Evolutionary conservation across 164 flowering plant genomes (phyloP).

Genomic region (Brasenia schreberi): DNA sequence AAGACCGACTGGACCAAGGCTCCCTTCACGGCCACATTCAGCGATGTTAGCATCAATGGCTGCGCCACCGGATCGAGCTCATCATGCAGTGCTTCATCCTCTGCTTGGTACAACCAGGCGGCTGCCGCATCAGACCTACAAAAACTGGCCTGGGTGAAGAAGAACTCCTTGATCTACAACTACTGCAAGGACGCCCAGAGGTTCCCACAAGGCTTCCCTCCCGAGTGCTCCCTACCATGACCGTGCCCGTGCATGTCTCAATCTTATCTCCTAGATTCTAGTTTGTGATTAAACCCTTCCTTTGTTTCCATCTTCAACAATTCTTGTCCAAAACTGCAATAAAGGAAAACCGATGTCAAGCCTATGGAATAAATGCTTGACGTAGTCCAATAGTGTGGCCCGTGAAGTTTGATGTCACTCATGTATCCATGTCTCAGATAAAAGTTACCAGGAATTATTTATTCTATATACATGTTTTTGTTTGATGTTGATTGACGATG

Average conservation of each 20-base stretch:
- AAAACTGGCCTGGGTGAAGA: not conserved
- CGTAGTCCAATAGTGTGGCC: too few species aligned
- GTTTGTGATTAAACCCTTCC: not conserved
- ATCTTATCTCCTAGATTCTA: not conserved
- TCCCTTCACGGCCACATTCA: constrained; percentile 29
- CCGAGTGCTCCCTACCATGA: not conserved
- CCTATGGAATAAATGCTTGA: not conserved
- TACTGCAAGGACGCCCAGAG: not conserved
- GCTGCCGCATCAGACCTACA: not conserved
- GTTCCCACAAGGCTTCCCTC: not conserved
- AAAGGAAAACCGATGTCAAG: too few species aligned
- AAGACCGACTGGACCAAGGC: constrained; percentile 19
- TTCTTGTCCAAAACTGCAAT: not conserved
- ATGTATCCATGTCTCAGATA: too few species aligned
- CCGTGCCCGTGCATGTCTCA: not conserved
- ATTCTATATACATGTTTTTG: too few species aligned
- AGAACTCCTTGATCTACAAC: not conserved
- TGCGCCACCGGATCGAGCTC: constrained; percentile 5
- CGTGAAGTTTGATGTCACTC: too few species aligned
- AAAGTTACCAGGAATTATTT: too few species aligned
- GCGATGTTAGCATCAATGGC: constrained; percentile 20
- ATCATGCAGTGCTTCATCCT: not conserved
- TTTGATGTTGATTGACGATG: too few species aligned
- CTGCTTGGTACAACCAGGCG: not conserved
- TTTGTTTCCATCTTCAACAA: not conserved